Evolutionary conservation across 2,329 filamentous ascomycete genomes (phyloP).

Genomic region (Seiridium unicorne): DNA sequence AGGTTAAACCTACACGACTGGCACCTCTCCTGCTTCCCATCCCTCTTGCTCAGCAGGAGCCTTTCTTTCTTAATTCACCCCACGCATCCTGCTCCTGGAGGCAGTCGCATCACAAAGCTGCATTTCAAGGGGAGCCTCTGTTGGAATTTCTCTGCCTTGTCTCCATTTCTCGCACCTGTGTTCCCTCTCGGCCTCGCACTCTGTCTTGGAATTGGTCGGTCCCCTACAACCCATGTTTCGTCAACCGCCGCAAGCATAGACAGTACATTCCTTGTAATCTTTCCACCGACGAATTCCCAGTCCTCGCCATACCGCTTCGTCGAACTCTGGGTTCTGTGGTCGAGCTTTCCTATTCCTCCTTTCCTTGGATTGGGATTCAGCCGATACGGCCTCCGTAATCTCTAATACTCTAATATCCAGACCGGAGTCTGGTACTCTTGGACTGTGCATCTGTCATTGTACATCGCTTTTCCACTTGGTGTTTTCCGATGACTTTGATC

Average conservation of each 20-base stretch:
- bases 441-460: slow-evolving; percentile 13
- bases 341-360: slow-evolving; percentile 1
- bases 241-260: slow-evolving; percentile 19
- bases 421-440: slow-evolving; percentile 27
- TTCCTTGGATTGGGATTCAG: slow-evolving; percentile 13
- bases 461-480: background rate
- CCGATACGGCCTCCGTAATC: slow-evolving; percentile 25
- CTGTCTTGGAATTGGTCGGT: slow-evolving; percentile 25
- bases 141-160: slow-evolving; percentile 24
- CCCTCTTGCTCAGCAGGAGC: background rate
- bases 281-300: slow-evolving; percentile 12
- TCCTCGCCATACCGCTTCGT: slow-evolving; percentile 10
- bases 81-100: background rate
- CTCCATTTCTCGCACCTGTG: slow-evolving; percentile 19
- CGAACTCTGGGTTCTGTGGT: slow-evolving; percentile 11
- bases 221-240: background rate
- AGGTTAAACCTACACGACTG: background rate
- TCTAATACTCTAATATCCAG: slow-evolving; percentile 26
- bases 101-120: slow-evolving; percentile 1
- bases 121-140: background rate
- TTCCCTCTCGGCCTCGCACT: slow-evolving; percentile 20
- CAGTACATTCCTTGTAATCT: slow-evolving; percentile 27
- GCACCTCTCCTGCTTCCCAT: background rate
- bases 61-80: background rate
- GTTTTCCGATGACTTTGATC: background rate